A percentile compares a stretch with the other conserved stretches of the same genome.
Conservation (phyloP, 306 rosid genomes). For the Malus sieversii region DNA sequence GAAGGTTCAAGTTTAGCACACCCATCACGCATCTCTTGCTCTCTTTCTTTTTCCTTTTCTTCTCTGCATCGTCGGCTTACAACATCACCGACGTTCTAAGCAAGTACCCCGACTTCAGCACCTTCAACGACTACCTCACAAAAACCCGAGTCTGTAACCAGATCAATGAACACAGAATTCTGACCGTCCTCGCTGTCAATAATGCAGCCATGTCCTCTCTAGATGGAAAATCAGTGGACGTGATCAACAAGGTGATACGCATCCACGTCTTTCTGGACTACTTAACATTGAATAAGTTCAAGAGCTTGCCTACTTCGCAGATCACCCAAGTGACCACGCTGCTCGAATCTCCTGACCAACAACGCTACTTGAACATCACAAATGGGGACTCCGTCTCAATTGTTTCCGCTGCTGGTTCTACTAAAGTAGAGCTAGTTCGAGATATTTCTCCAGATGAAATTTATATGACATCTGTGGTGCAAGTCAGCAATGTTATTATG, state of each 20-base stretch:
- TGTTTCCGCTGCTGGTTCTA: not conserved
- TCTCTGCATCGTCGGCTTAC: not conserved
- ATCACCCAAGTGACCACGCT: not conserved
- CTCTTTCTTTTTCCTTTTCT: not conserved
- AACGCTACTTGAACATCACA: not conserved
- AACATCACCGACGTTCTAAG: not conserved
- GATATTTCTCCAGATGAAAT: not conserved
- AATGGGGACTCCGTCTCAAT: not conserved
- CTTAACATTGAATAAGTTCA: not conserved
- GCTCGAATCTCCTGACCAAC: not conserved
- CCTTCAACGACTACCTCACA: constrained; percentile 9
- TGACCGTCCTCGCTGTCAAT: not conserved
- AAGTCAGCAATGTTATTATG: not conserved
- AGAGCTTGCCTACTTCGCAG: not conserved
- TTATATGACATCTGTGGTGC: not conserved
- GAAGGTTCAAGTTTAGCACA: not conserved
- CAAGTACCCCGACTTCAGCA: not conserved
- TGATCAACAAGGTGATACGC: not conserved
- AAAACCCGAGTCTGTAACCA: not conserved
- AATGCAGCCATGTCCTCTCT: not conserved
- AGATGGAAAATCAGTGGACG: not conserved
- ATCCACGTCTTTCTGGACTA: not conserved
- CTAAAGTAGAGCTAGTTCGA: not conserved
- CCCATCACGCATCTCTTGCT: not conserved
- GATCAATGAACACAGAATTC: not conserved